Conservation (phyloP, 169 alveolate species). For the Amoebophrya sp. region DNA sequence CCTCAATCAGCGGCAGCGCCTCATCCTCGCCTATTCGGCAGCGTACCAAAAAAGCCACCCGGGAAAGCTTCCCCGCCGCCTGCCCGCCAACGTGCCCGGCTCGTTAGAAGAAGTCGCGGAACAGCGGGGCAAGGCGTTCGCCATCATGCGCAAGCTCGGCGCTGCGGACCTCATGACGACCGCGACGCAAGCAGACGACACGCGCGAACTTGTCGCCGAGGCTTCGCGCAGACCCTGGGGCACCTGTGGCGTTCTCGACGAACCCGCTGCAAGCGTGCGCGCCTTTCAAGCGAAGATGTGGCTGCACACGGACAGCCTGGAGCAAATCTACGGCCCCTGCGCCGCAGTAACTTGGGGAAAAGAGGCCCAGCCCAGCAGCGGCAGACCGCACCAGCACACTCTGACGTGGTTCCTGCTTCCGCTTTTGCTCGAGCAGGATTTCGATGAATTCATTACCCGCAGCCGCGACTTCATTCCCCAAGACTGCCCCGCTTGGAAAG, state of each 20-base stretch:
- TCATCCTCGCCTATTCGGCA: not conserved
- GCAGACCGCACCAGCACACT: not conserved
- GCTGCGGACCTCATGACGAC: not conserved
- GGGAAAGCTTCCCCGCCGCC: not conserved
- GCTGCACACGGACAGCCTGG: not conserved
- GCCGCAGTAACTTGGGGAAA: not conserved
- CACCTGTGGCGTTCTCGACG: not conserved
- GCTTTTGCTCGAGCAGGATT: not conserved
- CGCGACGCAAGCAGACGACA: not conserved
- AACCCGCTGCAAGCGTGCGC: not conserved
- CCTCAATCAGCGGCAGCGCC: not conserved
- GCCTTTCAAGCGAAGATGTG: not conserved
- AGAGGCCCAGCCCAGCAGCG: not conserved
- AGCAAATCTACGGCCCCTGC: not conserved
- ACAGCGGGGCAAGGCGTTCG: not conserved
- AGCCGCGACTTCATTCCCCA: not conserved
- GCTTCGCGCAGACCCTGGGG: not conserved
- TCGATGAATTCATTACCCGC: not conserved
- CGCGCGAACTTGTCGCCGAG: not conserved
- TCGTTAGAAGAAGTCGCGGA: not conserved
- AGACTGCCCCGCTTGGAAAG: not conserved
- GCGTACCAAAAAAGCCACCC: not conserved
- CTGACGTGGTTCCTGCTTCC: not conserved
- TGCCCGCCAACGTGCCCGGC: not conserved
- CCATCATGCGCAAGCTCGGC: not conserved